These are phyloP conservation scores for Draba incana DNA, from an alignment of 345 rosid genomes.

Conservation along the genomic window DNA sequence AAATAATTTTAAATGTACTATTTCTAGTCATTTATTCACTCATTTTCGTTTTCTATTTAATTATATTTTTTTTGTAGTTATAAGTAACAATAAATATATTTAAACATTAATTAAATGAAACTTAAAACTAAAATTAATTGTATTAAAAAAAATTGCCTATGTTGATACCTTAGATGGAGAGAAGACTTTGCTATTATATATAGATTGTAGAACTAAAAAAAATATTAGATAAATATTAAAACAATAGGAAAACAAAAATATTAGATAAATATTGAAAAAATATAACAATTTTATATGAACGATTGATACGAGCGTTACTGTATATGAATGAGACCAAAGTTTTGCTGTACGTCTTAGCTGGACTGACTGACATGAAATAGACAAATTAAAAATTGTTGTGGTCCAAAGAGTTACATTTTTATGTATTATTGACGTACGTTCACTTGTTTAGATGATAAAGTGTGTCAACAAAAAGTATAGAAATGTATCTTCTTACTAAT, in stretches of 20 bases:
- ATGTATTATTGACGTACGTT: slow-evolving; percentile 18
- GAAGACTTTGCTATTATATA: too few species aligned
- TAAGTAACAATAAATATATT: too few species aligned
- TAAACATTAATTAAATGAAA: too few species aligned
- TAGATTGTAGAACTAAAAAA: too few species aligned
- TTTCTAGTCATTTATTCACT: too few species aligned
- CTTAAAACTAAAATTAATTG: too few species aligned
- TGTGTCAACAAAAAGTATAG: slow-evolving; percentile 31
- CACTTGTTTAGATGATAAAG: slow-evolving; percentile 30
- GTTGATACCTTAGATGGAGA: too few species aligned
- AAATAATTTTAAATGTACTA: too few species aligned
- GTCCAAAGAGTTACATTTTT: slow-evolving; percentile 19
- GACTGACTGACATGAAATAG: slow-evolving; percentile 35
- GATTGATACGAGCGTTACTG: slow-evolving; percentile 33
- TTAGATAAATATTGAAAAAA: slow-evolving; percentile 1
- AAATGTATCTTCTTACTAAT: slow-evolving; percentile 17
- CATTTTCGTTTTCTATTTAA: too few species aligned
- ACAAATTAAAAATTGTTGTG: slow-evolving; percentile 23
- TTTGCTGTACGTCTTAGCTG: slow-evolving; percentile 41
- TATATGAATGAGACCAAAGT: slow-evolving; percentile 32
- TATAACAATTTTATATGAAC: background rate
- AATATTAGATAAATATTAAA: too few species aligned
- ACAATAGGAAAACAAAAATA: background rate
- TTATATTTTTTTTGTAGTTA: too few species aligned
- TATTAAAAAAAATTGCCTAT: too few species aligned